Evolutionary conservation across 2,329 filamentous ascomycete species (phyloP).

Genomic region (Fusarium newnesense): DNA sequence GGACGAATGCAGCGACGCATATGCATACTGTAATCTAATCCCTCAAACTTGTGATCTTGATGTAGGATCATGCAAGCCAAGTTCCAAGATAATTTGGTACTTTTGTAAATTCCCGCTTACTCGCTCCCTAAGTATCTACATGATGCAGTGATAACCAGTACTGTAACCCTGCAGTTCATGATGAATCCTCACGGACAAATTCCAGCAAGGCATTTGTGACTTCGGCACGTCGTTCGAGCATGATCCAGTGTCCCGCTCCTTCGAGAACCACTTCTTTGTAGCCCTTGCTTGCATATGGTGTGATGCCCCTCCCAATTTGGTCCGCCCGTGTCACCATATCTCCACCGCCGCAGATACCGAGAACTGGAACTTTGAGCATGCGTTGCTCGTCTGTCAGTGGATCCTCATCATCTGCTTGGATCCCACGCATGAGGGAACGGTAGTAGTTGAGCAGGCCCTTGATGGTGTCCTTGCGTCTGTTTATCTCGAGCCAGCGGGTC

Average conservation of each 20-base stretch:
- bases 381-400: slow-evolving; percentile 26
- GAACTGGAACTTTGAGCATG: slow-evolving; percentile 29
- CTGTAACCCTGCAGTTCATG: not conserved
- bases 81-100: not conserved
- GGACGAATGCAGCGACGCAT: not conserved
- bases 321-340: slow-evolving; percentile 28
- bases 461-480: slow-evolving; percentile 17
- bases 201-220: slow-evolving; percentile 24
- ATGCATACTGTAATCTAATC: not conserved
- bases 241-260: slow-evolving; percentile 34
- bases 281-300: slow-evolving; percentile 13
- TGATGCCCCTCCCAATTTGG: not conserved
- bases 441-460: slow-evolving; percentile 32
- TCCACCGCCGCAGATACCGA: slow-evolving; percentile 21
- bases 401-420: slow-evolving; percentile 26
- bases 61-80: not conserved
- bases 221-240: slow-evolving; percentile 27
- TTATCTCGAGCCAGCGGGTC: not conserved
- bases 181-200: not conserved
- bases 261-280: slow-evolving; percentile 22
- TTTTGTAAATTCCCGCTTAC: not conserved
- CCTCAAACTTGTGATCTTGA: not conserved
- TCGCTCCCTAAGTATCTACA: not conserved
- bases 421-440: slow-evolving; percentile 26
- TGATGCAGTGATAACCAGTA: not conserved